Conservation (phyloP, 1,139 yeast genomes). For the Lodderomyces oxycetoniae region DNA sequence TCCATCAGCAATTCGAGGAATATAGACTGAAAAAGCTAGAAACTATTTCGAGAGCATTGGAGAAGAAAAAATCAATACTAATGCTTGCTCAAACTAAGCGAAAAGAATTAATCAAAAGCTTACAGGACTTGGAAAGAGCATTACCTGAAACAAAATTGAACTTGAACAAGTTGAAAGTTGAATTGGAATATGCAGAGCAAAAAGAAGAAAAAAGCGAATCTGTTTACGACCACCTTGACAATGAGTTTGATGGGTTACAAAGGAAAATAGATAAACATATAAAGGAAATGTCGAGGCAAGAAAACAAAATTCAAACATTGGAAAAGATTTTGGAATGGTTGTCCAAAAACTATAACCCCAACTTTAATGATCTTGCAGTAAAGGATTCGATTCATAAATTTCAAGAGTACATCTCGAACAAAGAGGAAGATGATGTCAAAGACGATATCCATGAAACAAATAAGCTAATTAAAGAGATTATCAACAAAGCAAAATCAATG, state of each 20-base stretch:
- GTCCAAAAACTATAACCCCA: constrained; percentile 69
- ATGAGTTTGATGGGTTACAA: constrained; percentile 14
- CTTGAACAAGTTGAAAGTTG: constrained; percentile 13
- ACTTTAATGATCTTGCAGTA: constrained; percentile 86
- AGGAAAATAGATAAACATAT: constrained; percentile 10
- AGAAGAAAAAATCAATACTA: constrained; percentile 19
- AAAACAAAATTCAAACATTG: constrained; percentile 22
- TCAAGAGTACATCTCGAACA: constrained; percentile 50
- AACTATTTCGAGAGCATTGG: constrained; percentile 22
- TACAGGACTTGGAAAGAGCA: constrained; percentile 23
- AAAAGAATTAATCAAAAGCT: constrained; percentile 21
- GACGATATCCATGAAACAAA: constrained; percentile 12
- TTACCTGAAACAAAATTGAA: constrained; percentile 24
- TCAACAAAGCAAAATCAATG: constrained; percentile 13
- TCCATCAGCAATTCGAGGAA: constrained; percentile 27
- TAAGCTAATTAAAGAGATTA: constrained; percentile 12
- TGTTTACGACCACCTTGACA: constrained; percentile 19
- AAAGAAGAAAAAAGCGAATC: constrained; percentile 12
- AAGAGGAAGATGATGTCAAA: constrained; percentile 16
- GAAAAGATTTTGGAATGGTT: constrained; percentile 45
- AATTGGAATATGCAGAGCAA: constrained; percentile 12
- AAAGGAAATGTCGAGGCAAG: constrained; percentile 14
- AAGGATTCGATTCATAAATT: constrained; percentile 62
- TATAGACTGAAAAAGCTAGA: constrained; percentile 16
- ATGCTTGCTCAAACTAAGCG: constrained; percentile 24